Evolutionary conservation across 2,329 filamentous ascomycete genomes (phyloP), one percentile per base, ranked within the genome.

Genomic region (Colletotrichum lentis): DNA sequence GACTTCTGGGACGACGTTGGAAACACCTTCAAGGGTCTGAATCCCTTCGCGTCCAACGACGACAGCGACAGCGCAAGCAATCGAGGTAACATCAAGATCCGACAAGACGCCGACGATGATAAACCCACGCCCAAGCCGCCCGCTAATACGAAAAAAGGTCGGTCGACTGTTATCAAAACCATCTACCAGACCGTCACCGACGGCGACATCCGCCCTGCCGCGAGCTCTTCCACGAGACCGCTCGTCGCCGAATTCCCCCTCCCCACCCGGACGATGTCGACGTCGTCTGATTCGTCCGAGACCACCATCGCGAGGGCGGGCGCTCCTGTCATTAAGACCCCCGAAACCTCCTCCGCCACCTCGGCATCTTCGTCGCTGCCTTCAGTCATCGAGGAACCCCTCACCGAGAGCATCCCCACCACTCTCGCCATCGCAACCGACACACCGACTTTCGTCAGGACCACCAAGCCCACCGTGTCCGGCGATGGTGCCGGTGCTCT

Each of bases 171-270:
- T 49, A 72, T 78, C 41, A 73, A 73, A 16, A 81, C 80, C 20
- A 76, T 83, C 22, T 83, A 80, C 72, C 77, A 78, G 57, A 84
- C 82, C 44, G 69, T 69, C 62, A 66, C 66, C 43, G 66, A 56
- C 12, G 62, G 31, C 50, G 50, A 52, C 22, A 11, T 8, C 35
- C 47, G 35, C 37, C 49, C 62, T 24, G 37, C 50, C 22, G 46
- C 54, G 20, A 52, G 46, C 31, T 27, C 62, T 43, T 52, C 62
- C 3, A 74, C 77, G 43, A 82, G 80, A n/a, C 73, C 75, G 6
- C 75, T 84, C 63, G 82, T 72, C 35, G 80, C 62, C 7, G 31
- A 64, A 18, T 56, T 62, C 11, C 47, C 66, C 22, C 56, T 61
- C 11, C 66, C 66, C 27, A 56, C 55, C 49, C 41, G 55, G 14